Conservation (phyloP, 352 stramenopile genomes). For the Peronosclerospora sorghi region DNA sequence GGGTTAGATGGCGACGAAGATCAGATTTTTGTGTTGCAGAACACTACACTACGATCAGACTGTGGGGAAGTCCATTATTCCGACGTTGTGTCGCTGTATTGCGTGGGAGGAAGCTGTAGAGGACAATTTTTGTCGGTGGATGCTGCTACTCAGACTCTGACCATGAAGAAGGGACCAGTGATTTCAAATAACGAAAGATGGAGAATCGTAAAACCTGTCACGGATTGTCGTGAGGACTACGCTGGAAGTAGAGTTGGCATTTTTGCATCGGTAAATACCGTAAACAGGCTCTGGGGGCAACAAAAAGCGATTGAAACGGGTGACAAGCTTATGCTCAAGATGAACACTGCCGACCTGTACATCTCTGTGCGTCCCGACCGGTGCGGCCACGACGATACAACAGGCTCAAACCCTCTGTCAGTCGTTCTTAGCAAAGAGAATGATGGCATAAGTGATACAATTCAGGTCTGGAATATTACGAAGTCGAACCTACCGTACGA, state of each 20-base stretch:
- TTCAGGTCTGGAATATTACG: slow-evolving; percentile 78
- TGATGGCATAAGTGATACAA: slow-evolving; percentile 32
- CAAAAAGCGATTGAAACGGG: slow-evolving; percentile 55
- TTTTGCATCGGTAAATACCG: slow-evolving; percentile 29
- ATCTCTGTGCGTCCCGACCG: slow-evolving; percentile 24
- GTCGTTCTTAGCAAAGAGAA: slow-evolving; percentile 41
- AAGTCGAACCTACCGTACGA: slow-evolving; percentile 82
- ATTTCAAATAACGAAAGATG: slow-evolving; percentile 78
- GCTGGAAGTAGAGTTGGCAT: slow-evolving; percentile 20
- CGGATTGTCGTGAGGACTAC: slow-evolving; percentile 13
- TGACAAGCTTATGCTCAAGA: slow-evolving; percentile 66
- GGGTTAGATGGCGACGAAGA: slow-evolving; percentile 59
- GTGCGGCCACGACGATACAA: slow-evolving; percentile 9
- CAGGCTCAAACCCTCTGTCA: slow-evolving; percentile 1
- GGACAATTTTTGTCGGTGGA: slow-evolving; percentile 70
- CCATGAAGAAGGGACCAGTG: slow-evolving; percentile 59
- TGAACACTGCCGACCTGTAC: slow-evolving; percentile 46
- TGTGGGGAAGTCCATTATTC: slow-evolving; percentile 61
- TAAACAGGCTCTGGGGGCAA: slow-evolving; percentile 39
- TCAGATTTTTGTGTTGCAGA: slow-evolving; percentile 73
- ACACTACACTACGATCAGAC: slow-evolving; percentile 56
- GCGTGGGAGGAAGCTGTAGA: slow-evolving; percentile 48
- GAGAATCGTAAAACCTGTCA: slow-evolving; percentile 48
- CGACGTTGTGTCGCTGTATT: slow-evolving; percentile 70
- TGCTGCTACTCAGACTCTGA: slow-evolving; percentile 37